phyloP scores from a whole-genome alignment of 495 filamentous ascomycete genomes.

The Xylaria curta region DNA sequence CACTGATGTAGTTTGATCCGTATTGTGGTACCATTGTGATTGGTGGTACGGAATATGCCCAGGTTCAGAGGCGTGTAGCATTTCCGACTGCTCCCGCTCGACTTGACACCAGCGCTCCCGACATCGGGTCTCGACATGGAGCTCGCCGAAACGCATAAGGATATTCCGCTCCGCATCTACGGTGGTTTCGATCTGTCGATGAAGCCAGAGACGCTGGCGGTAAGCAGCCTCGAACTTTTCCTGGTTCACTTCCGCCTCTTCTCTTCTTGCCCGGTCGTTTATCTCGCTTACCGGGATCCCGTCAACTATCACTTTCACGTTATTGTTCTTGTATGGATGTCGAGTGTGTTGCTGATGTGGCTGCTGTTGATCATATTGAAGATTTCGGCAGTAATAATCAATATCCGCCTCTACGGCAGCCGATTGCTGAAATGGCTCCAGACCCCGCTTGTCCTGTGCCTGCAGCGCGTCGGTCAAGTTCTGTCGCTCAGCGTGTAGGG shows the following conservation, averaged over 20 bases:
- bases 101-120: slow-evolving; percentile 44
- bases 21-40: not conserved
- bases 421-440: slow-evolving; percentile 40
- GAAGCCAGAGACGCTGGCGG: slow-evolving; percentile 35
- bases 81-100: slow-evolving; percentile 30
- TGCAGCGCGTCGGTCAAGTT: slow-evolving; percentile 48
- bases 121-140: slow-evolving; percentile 50
- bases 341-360: slow-evolving; percentile 2
- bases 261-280: slow-evolving; percentile 2
- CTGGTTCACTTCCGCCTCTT: slow-evolving; percentile 30
- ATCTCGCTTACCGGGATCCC: not conserved
- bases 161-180: slow-evolving; percentile 49
- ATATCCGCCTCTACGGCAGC: slow-evolving; percentile 38
- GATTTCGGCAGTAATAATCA: not conserved
- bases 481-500: slow-evolving; percentile 47
- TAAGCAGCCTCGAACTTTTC: not conserved
- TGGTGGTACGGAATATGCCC: not conserved
- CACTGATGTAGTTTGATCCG: not conserved
- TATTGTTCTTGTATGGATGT: not conserved
- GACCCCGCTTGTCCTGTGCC: slow-evolving; percentile 41
- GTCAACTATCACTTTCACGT: not conserved
- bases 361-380: not conserved
- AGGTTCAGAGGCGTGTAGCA: slow-evolving; percentile 18
- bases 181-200: slow-evolving; percentile 41
- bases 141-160: slow-evolving; percentile 48